Percentiles rank a stretch among this genome's conserved stretches.
These are phyloP conservation scores for Lasiodiplodia theobromae DNA, from an alignment of 2,329 filamentous ascomycete genomes.

Conservation along the genomic window DNA sequence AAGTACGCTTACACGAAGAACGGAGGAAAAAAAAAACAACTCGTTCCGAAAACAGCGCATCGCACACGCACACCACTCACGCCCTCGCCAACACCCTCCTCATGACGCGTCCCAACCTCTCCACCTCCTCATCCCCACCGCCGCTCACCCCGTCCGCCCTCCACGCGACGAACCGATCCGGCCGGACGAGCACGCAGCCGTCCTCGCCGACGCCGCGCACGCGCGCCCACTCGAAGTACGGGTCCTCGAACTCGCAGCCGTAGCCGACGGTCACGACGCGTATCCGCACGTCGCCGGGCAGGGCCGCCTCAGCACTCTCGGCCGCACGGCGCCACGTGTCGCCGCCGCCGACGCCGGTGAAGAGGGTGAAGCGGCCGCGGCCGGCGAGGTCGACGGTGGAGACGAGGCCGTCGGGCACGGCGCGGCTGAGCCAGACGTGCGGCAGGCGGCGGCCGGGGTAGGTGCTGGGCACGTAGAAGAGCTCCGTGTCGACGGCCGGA, in stretches of 20 bases:
- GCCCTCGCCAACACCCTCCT: conserved; percentile 29
- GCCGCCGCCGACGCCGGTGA: conserved; percentile 62
- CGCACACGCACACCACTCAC: neutral
- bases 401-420: conserved; percentile 52
- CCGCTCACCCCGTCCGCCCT: conserved; percentile 38
- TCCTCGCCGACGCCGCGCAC: conserved; percentile 63
- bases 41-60: no score
- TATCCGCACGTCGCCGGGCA: conserved; percentile 54
- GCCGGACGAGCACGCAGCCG: conserved; percentile 65
- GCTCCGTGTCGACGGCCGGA: conserved; percentile 50
- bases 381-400: conserved; percentile 69
- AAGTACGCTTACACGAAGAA: neutral
- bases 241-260: conserved; percentile 66
- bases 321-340: conserved; percentile 61
- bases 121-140: conserved; percentile 33
- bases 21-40: no score
- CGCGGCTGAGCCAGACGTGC: conserved; percentile 67
- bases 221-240: conserved; percentile 67
- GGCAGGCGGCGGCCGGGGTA: conserved; percentile 67
- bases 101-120: conserved; percentile 36
- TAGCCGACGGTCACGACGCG: conserved; percentile 62
- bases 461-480: conserved; percentile 49
- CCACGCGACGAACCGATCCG: conserved; percentile 67
- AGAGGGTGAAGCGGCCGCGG: conserved; percentile 49
- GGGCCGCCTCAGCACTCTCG: conserved; percentile 41